A percentile compares a stretch with the other conserved stretches of the same genome.
phyloP scores from a whole-genome alignment of 2,329 filamentous ascomycete species.

The Venturia pyrina region DNA sequence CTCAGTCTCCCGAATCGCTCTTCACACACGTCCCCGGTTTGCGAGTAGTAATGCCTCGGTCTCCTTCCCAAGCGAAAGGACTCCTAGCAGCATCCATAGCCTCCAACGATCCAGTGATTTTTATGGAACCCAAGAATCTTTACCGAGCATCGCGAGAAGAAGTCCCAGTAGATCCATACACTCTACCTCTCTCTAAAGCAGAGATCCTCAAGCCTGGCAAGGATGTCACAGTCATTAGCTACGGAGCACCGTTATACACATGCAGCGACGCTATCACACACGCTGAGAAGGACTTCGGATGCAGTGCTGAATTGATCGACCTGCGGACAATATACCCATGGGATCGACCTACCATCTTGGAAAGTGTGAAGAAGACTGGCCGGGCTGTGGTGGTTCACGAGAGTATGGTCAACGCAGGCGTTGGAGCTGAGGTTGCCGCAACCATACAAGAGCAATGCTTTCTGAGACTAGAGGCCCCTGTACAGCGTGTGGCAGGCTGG shows the following conservation, averaged over 20 bases:
- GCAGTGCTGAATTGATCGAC: slow-evolving; percentile 78
- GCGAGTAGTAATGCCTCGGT: slow-evolving; percentile 75
- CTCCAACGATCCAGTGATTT: slow-evolving; percentile 75
- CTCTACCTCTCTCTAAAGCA: slow-evolving; percentile 76
- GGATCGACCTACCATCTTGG: slow-evolving; percentile 71
- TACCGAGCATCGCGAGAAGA: slow-evolving; percentile 89
- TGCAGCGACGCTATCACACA: slow-evolving; percentile 63
- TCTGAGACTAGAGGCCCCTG: slow-evolving; percentile 71
- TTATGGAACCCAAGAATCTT: slow-evolving; percentile 89
- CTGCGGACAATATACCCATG: slow-evolving; percentile 83
- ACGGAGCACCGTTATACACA: slow-evolving; percentile 80
- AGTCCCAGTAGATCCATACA: slow-evolving; percentile 70
- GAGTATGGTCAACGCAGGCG: slow-evolving; percentile 79
- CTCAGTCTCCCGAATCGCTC: slow-evolving; percentile 77
- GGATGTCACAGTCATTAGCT: slow-evolving; percentile 76
- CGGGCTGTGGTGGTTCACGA: slow-evolving; percentile 84
- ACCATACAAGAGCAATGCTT: slow-evolving; percentile 85
- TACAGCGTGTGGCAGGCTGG: slow-evolving; percentile 81
- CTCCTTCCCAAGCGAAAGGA: slow-evolving; percentile 80
- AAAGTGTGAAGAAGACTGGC: slow-evolving; percentile 80
- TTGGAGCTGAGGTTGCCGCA: slow-evolving; percentile 82
- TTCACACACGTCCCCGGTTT: slow-evolving; percentile 84
- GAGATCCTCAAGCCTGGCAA: slow-evolving; percentile 73
- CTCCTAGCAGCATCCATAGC: slow-evolving; percentile 65
- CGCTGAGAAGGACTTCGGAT: slow-evolving; percentile 63